Conservation (phyloP, 2,329 filamentous ascomycete genomes). For the Cladosporium velox region DNA sequence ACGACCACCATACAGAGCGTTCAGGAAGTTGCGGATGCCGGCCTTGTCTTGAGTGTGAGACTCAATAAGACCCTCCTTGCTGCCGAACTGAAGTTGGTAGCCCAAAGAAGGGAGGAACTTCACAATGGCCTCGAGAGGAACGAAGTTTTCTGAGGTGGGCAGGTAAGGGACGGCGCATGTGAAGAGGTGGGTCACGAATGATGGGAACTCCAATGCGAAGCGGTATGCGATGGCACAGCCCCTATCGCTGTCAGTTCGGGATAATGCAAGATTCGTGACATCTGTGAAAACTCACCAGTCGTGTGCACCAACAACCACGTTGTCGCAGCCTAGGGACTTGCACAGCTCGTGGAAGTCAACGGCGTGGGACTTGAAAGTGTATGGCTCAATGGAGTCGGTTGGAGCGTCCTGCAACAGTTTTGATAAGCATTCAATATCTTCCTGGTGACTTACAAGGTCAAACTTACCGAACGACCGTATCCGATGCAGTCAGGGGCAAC, state of each 20-base stretch:
- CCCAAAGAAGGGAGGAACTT: slow-evolving; percentile 64
- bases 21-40: slow-evolving; percentile 70
- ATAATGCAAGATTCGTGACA: neutral
- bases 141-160: neutral
- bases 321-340: slow-evolving; percentile 42
- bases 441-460: neutral
- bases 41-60: slow-evolving; percentile 48
- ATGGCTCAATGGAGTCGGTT: slow-evolving; percentile 52
- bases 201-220: slow-evolving; percentile 70
- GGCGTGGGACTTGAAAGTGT: slow-evolving; percentile 70
- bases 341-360: slow-evolving; percentile 76
- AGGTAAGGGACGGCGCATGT: slow-evolving; percentile 76
- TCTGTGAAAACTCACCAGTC: slow-evolving; percentile 72
- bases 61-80: slow-evolving; percentile 53
- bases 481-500: slow-evolving; percentile 85
- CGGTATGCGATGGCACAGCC: slow-evolving; percentile 69
- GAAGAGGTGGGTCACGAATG: slow-evolving; percentile 74
- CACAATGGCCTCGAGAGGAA: neutral
- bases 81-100: slow-evolving; percentile 80
- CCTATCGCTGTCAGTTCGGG: neutral
- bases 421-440: neutral
- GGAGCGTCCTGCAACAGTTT: slow-evolving; percentile 47
- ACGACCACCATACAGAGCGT: slow-evolving; percentile 68
- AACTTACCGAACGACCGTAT: slow-evolving; percentile 61
- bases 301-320: slow-evolving; percentile 82